Conservation (phyloP, 2,329 filamentous ascomycete species). For the Colletotrichum scovillei region DNA sequence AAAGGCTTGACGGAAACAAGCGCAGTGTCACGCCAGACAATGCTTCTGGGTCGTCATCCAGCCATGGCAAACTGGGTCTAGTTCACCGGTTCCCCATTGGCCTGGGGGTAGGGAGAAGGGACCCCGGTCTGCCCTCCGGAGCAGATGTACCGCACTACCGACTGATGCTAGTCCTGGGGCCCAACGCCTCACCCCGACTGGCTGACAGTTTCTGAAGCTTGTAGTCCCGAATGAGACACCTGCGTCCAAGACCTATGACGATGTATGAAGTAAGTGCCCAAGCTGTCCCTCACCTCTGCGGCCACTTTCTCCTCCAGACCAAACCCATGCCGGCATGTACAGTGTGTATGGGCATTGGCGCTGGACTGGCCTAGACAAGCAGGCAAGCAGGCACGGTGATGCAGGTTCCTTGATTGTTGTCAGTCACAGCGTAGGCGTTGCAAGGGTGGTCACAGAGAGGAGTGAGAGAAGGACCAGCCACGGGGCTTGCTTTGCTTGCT, state of each 20-base stretch:
- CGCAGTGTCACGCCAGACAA: conserved; percentile 27
- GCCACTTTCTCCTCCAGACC: neutral
- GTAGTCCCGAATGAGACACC: conserved; percentile 28
- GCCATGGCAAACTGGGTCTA: conserved; percentile 28
- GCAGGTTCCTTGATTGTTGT: conserved; percentile 31
- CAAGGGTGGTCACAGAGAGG: neutral
- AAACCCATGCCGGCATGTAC: conserved; percentile 25
- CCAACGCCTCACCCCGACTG: conserved; percentile 21
- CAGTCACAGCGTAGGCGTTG: conserved; percentile 12
- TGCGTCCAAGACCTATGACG: conserved; percentile 38
- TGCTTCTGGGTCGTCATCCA: conserved; percentile 22
- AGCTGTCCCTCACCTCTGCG: neutral
- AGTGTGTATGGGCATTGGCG: neutral
- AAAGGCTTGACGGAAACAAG: conserved; percentile 32
- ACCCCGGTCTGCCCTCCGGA: conserved; percentile 26
- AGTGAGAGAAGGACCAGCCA: neutral
- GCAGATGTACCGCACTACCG: conserved; percentile 12
- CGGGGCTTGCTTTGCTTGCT: neutral
- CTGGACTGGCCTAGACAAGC: conserved; percentile 3
- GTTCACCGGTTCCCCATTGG: conserved; percentile 2
- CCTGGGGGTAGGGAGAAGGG: neutral
- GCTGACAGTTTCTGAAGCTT: conserved; percentile 25
- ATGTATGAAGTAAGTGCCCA: conserved; percentile 27
- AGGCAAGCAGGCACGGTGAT: neutral
- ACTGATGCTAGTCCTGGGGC: neutral